A percentile compares a stretch with the other conserved stretches of the same genome.
phyloP scores from a whole-genome alignment of 495 filamentous ascomycete species.

The Melanomma pulvis-pyrius region DNA sequence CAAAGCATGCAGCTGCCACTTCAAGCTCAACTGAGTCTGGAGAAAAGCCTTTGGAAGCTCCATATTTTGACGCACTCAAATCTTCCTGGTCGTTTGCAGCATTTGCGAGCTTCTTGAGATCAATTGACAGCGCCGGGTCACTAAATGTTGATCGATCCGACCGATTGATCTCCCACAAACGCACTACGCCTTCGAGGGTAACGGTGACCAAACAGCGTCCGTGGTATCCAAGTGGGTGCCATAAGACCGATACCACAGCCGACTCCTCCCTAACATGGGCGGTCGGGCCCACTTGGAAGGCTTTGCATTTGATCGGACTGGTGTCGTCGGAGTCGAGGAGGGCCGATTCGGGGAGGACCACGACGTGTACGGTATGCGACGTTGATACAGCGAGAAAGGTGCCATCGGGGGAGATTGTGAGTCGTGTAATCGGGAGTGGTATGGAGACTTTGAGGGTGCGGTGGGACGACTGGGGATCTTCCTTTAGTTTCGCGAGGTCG shows the following conservation, averaged over 20 bases:
- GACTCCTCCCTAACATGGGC: constrained; percentile 83
- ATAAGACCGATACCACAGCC: constrained; percentile 73
- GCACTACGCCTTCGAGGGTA: constrained; percentile 79
- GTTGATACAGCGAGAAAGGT: constrained; percentile 81
- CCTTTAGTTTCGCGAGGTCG: constrained; percentile 72
- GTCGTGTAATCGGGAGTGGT: constrained; percentile 74
- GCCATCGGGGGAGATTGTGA: constrained; percentile 77
- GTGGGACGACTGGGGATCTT: constrained; percentile 46
- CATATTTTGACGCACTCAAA: constrained; percentile 68
- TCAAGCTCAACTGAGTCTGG: constrained; percentile 86
- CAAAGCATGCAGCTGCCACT: constrained; percentile 82
- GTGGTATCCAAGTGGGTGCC: constrained; percentile 82
- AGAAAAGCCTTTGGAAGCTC: constrained; percentile 77
- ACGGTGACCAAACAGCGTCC: constrained; percentile 76
- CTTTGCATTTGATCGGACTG: constrained; percentile 71
- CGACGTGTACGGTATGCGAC: constrained; percentile 79
- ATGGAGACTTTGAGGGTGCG: constrained; percentile 70
- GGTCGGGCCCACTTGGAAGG: constrained; percentile 82
- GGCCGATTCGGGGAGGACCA: constrained; percentile 72
- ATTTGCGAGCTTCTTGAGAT: constrained; percentile 79
- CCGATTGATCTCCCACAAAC: constrained; percentile 82
- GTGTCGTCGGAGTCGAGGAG: constrained; percentile 67
- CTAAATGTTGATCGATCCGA: constrained; percentile 83
- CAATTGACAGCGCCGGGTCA: constrained; percentile 75
- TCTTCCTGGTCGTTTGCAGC: constrained; percentile 76